phyloP scores from a whole-genome alignment of 2,329 filamentous ascomycete species.

The Rhinocladiella similis region DNA sequence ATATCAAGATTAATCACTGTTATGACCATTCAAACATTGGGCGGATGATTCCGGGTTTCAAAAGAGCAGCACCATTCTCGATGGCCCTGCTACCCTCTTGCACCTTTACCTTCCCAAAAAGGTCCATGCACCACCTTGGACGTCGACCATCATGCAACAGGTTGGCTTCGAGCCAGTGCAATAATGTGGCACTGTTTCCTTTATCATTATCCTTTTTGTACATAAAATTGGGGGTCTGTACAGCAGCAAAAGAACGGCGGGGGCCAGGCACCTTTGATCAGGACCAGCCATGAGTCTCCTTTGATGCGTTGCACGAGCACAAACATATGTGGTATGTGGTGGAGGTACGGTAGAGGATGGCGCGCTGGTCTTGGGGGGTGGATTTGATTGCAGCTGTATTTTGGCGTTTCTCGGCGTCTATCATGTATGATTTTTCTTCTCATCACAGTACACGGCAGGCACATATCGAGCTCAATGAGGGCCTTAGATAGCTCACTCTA shows the following conservation, averaged over 20 bases:
- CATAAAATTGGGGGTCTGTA: slow-evolving; percentile 24
- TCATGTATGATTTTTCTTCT: neutral
- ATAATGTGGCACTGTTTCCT: slow-evolving; percentile 2
- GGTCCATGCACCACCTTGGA: neutral
- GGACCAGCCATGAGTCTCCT: slow-evolving; percentile 9
- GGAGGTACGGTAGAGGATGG: slow-evolving; percentile 6
- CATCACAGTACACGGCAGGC: neutral
- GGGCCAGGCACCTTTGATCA: neutral
- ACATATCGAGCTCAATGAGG: neutral
- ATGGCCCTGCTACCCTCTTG: neutral
- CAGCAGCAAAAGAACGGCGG: slow-evolving; percentile 22
- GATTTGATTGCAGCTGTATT: no score
- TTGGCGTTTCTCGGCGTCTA: no score
- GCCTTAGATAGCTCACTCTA: neutral
- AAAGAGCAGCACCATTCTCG: neutral
- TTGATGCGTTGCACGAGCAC: slow-evolving; percentile 20
- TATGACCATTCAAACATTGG: slow-evolving; percentile 15
- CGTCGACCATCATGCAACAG: slow-evolving; percentile 19
- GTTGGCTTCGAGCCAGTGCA: slow-evolving; percentile 1
- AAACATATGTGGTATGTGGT: slow-evolving; percentile 14
- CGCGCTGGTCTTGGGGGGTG: neutral
- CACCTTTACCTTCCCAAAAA: neutral
- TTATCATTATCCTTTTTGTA: slow-evolving; percentile 17
- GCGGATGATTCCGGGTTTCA: neutral
- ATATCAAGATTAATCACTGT: slow-evolving; percentile 1